These are phyloP conservation scores for Lupinus albus DNA, from an alignment of 306 rosid genomes.

Conservation along the genomic window DNA sequence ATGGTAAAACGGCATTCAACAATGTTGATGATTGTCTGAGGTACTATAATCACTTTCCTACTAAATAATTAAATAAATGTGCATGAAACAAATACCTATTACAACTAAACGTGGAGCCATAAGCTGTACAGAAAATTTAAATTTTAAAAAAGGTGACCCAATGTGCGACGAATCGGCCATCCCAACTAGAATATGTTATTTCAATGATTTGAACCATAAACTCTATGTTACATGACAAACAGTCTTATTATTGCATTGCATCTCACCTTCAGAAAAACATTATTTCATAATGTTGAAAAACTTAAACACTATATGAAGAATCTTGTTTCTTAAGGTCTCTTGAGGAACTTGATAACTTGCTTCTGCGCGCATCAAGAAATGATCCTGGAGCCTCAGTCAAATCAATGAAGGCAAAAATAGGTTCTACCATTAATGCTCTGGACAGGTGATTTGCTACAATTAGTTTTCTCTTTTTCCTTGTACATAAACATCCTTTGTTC, in stretches of 20 bases:
- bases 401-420: constrained; percentile 72
- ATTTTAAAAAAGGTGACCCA: too few relatives aligned
- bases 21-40: constrained; percentile 84
- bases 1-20: constrained; percentile 64
- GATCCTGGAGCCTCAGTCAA: constrained; percentile 72
- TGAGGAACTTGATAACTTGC: constrained; percentile 84
- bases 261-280: too few relatives aligned
- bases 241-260: too few relatives aligned
- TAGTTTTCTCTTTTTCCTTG: not conserved
- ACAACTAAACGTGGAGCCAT: constrained; percentile 18
- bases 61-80: not conserved
- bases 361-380: constrained; percentile 83
- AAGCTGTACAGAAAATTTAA: not conserved
- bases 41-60: constrained; percentile 45
- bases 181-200: too few relatives aligned
- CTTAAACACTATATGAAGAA: constrained; percentile 29
- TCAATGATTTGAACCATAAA: too few relatives aligned
- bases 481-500: constrained; percentile 17
- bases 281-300: constrained; percentile 36
- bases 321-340: constrained; percentile 59
- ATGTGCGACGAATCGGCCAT: too few relatives aligned
- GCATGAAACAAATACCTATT: not conserved
- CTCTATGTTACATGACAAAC: too few relatives aligned
- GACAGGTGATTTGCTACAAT: constrained; percentile 58
- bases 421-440: constrained; percentile 58